Evolutionary conservation across 768 basidiomycete genomes (phyloP).

Genomic region (Suillus lakei): DNA sequence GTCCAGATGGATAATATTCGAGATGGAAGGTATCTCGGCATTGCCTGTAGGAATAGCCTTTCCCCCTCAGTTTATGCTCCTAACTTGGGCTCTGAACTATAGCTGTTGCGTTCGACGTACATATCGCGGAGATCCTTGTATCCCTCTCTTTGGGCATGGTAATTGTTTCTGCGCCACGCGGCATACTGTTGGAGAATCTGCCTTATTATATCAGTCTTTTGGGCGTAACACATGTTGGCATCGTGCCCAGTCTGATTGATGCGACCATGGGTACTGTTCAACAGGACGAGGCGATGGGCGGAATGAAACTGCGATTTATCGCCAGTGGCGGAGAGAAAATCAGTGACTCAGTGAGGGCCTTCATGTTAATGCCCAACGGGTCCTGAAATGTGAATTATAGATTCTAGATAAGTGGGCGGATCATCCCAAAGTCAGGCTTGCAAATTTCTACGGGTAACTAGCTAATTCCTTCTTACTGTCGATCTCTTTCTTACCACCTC

Average conservation of each 20-base stretch:
- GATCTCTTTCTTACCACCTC: background rate
- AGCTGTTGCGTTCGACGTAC: slow-evolving; percentile 60
- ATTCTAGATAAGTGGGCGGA: slow-evolving; percentile 53
- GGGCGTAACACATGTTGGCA: slow-evolving; percentile 52
- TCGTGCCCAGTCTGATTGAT: slow-evolving; percentile 58
- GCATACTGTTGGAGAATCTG: slow-evolving; percentile 45
- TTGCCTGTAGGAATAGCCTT: slow-evolving; percentile 44
- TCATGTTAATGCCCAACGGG: background rate
- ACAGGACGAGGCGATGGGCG: slow-evolving; percentile 33
- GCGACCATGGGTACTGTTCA: slow-evolving; percentile 44
- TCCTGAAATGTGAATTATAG: slow-evolving; percentile 15
- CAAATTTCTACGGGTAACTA: slow-evolving; percentile 52
- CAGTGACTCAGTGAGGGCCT: slow-evolving; percentile 47
- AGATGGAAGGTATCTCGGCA: slow-evolving; percentile 40
- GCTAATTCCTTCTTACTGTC: background rate
- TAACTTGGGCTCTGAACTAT: background rate
- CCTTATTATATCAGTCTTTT: slow-evolving; percentile 45
- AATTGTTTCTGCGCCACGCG: slow-evolving; percentile 45
- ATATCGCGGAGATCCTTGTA: slow-evolving; percentile 49
- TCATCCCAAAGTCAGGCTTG: slow-evolving; percentile 47
- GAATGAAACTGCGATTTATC: slow-evolving; percentile 45
- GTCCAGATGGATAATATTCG: slow-evolving; percentile 30
- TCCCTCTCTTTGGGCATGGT: slow-evolving; percentile 50
- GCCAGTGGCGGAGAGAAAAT: slow-evolving; percentile 59
- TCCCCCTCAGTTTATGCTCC: slow-evolving; percentile 7